These are phyloP conservation scores for Glarea lozoyensis DNA, from an alignment of 495 filamentous ascomycete genomes.

Conservation along the genomic window DNA sequence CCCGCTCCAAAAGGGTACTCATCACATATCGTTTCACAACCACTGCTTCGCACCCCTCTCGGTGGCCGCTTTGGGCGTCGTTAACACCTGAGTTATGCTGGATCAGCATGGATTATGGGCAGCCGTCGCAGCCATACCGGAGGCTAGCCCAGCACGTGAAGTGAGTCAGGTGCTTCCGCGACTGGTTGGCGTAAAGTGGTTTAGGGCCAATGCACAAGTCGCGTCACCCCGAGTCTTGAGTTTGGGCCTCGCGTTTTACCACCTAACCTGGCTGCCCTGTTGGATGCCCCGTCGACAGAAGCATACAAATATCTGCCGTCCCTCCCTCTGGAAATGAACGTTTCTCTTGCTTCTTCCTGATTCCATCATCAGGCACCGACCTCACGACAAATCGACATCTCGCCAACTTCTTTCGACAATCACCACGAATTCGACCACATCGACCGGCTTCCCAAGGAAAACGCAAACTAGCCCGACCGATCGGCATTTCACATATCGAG, in stretches of 20 bases:
- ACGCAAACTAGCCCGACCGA: too few species aligned
- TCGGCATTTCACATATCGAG: not conserved
- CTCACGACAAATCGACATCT: constrained; percentile 1
- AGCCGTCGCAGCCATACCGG: not conserved
- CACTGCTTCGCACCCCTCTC: too few species aligned
- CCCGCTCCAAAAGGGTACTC: too few species aligned
- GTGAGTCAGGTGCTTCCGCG: constrained; percentile 1
- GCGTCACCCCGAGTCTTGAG: not conserved
- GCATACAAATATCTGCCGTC: not conserved
- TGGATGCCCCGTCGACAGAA: not conserved
- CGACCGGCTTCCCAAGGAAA: constrained; percentile 5
- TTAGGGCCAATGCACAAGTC: not conserved
- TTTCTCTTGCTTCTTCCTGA: not conserved
- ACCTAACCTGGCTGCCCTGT: not conserved
- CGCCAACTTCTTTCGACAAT: constrained; percentile 1
- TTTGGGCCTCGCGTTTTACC: too few species aligned
- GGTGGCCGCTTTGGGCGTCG: constrained; percentile 4
- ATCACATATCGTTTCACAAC: not conserved
- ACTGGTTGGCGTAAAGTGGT: constrained; percentile 6
- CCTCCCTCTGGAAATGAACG: too few species aligned
- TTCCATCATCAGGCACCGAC: not conserved
- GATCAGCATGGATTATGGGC: not conserved
- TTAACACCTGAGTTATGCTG: not conserved
- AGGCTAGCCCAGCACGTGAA: not conserved
- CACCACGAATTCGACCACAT: not conserved